Percentiles rank a stretch among this genome's conserved stretches.
phyloP scores from a whole-genome alignment of 1,284 basidiomycete genomes.

The Rhodotorula sp. region DNA sequence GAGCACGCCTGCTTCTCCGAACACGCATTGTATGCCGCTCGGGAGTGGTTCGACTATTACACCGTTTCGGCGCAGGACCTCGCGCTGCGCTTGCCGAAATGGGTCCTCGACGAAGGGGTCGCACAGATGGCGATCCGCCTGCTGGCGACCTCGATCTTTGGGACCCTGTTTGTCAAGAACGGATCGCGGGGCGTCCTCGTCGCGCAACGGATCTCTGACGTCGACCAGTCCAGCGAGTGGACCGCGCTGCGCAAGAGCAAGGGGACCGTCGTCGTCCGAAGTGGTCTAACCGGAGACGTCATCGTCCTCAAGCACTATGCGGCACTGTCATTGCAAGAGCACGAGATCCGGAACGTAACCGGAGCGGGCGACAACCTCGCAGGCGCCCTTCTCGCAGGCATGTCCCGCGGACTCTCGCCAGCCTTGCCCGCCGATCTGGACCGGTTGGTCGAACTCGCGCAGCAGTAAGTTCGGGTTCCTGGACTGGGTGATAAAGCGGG shows the following conservation, averaged over 20 bases:
- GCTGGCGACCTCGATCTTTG: conserved; percentile 67
- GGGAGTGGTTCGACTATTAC: conserved; percentile 59
- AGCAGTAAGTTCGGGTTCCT: conserved; percentile 13
- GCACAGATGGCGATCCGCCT: conserved; percentile 74
- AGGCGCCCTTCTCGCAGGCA: conserved; percentile 54
- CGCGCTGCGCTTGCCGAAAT: conserved; percentile 13
- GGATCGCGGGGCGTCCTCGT: conserved; percentile 58
- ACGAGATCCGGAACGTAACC: conserved; percentile 69
- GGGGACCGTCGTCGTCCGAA: conserved; percentile 26
- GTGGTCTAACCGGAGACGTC: conserved; percentile 47
- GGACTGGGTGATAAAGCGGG: not conserved
- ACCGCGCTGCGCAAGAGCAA: conserved; percentile 1
- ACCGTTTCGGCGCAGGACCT: conserved; percentile 20
- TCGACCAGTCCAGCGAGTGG: conserved; percentile 26
- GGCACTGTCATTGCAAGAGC: conserved; percentile 54
- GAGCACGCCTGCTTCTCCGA: conserved; percentile 47
- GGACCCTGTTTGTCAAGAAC: conserved; percentile 76
- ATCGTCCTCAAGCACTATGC: conserved; percentile 71
- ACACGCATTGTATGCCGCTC: conserved; percentile 54
- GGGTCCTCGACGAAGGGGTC: conserved; percentile 56
- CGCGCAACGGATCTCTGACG: conserved; percentile 41
- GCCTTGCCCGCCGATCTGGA: conserved; percentile 18
- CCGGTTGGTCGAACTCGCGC: conserved; percentile 32
- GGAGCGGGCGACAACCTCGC: conserved; percentile 72
- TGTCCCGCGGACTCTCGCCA: conserved; percentile 48